A percentile compares a stretch with the other conserved stretches of the same genome.
phyloP scores from a whole-genome alignment of 257 asterid species.

The Rehmannia glutinosa region DNA sequence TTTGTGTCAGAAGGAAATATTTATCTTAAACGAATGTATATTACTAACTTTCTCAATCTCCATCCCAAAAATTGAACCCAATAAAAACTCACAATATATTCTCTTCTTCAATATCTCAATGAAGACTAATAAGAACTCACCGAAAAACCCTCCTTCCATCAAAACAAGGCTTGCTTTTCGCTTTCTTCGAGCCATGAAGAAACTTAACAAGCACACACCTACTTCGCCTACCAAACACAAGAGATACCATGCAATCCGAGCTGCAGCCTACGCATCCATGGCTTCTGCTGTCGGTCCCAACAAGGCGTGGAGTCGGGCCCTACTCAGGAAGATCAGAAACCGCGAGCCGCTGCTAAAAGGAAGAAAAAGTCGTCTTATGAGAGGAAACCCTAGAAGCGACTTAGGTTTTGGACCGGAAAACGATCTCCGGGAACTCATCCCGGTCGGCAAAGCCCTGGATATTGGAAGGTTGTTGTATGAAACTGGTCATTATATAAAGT shows the following conservation, averaged over 20 bases:
- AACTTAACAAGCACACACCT: constrained; percentile 21
- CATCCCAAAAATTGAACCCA: not conserved
- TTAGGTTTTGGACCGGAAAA: constrained; percentile 18
- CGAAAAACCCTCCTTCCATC: constrained; percentile 33
- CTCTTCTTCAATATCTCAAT: not conserved
- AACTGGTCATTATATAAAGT: constrained; percentile 64
- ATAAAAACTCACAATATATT: constrained; percentile 30
- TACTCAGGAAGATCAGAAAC: constrained; percentile 39
- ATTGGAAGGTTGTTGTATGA: constrained; percentile 49
- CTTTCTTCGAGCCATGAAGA: constrained; percentile 50
- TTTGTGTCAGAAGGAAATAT: constrained; percentile 57
- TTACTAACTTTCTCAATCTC: constrained; percentile 2
- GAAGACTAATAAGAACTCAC: constrained; percentile 7
- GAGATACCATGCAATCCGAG: constrained; percentile 38
- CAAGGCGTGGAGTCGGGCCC: constrained; percentile 67
- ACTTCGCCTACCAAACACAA: not conserved
- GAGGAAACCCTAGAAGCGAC: constrained; percentile 33
- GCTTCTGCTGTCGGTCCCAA: constrained; percentile 62
- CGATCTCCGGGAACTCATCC: constrained; percentile 48
- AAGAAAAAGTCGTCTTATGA: not conserved
- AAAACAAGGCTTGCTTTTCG: constrained; percentile 43
- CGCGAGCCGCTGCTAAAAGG: not conserved
- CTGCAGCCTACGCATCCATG: constrained; percentile 65
- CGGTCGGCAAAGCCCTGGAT: constrained; percentile 69
- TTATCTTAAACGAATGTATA: not conserved